phyloP scores from a whole-genome alignment of 805 yeast species.

The Saturnispora gosingensis region DNA sequence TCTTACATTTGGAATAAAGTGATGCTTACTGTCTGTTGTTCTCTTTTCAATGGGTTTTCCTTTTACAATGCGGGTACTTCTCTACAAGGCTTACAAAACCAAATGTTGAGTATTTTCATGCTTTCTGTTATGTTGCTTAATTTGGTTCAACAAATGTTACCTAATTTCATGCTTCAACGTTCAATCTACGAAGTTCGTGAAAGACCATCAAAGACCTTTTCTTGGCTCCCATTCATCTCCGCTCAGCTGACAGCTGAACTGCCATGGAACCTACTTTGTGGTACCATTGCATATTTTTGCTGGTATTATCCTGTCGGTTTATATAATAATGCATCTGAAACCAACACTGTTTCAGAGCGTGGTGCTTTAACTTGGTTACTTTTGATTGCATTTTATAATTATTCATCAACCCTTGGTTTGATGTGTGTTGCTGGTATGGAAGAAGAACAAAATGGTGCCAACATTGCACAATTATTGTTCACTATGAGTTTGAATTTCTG shows the following conservation, averaged over 20 bases:
- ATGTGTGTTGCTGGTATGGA: slow-evolving; percentile 51
- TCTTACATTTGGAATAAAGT: slow-evolving; percentile 49
- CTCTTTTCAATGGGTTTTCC: slow-evolving; percentile 60
- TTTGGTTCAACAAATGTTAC: slow-evolving; percentile 52
- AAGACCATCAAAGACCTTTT: slow-evolving; percentile 60
- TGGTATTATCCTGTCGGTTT: slow-evolving; percentile 72
- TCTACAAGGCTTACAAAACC: slow-evolving; percentile 68
- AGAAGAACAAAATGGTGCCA: slow-evolving; percentile 54
- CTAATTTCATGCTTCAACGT: slow-evolving; percentile 52
- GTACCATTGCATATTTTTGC: slow-evolving; percentile 53
- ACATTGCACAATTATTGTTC: slow-evolving; percentile 45
- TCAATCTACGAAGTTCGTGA: slow-evolving; percentile 65
- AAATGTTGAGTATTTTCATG: slow-evolving; percentile 72
- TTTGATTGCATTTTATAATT: slow-evolving; percentile 40
- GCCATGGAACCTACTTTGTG: slow-evolving; percentile 53
- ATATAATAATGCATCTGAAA: slow-evolving; percentile 47
- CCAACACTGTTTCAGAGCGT: slow-evolving; percentile 37
- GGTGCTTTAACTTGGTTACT: slow-evolving; percentile 44
- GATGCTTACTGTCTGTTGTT: slow-evolving; percentile 41
- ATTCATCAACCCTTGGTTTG: slow-evolving; percentile 50
- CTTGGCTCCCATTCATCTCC: slow-evolving; percentile 53
- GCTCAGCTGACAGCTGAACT: slow-evolving; percentile 58
- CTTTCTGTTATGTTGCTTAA: slow-evolving; percentile 48
- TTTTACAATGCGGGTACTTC: slow-evolving; percentile 57
- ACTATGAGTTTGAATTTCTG: slow-evolving; percentile 61